Evolutionary conservation across 495 filamentous ascomycete genomes (phyloP), one percentile per base, ranked within the genome.

Genomic region (Elasticomyces elasticus): DNA sequence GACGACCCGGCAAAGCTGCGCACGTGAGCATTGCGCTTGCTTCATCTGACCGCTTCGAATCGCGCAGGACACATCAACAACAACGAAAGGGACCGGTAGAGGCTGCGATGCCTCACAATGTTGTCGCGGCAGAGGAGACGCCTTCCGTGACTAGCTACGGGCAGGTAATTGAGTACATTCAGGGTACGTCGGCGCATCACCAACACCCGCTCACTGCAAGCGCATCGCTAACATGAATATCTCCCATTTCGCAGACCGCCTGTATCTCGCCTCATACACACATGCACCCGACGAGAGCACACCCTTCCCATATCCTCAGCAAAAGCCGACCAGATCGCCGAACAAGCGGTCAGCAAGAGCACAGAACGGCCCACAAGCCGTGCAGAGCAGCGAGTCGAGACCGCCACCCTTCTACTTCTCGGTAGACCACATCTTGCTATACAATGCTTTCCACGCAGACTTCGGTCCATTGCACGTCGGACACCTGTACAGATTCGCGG

Each of bases 391-490:
- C 65, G 69, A 66, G 3, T 70, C 69, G 60, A 82, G 74, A 66
- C 70, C 72, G 31, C 72, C 81, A 49, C 94, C 94, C 0, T 87
- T 84, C 55, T 99, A 99, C 70, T 99, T 99, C 70, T 89, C 89
- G 2, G 80, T 97, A 54, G 94, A 99, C 64, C 86, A 95, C 64
- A 83, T 75, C 27, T 79, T 99, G 13, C 76, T 95, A 23, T 99
- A 99, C 75, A 97, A 99, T 66, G 88, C 90, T 7, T 99, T 99
- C 73, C 89, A 96, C 69, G 90, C 91, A 54, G 92, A 99, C 69
- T 99, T 99, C 68, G 92, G 92, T 56, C 92, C 92, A 61, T 75
- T 97, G 22, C 94, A 99, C 71, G 94, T 97, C 49, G 92, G 94
- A 4, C 92, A 99, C 63, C 73, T 97, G 25, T 97, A 99, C 73